Percentiles rank a stretch among this genome's conserved stretches.
Conservation (phyloP, 2,329 filamentous ascomycete genomes). For the Karstenula rhodostoma region DNA sequence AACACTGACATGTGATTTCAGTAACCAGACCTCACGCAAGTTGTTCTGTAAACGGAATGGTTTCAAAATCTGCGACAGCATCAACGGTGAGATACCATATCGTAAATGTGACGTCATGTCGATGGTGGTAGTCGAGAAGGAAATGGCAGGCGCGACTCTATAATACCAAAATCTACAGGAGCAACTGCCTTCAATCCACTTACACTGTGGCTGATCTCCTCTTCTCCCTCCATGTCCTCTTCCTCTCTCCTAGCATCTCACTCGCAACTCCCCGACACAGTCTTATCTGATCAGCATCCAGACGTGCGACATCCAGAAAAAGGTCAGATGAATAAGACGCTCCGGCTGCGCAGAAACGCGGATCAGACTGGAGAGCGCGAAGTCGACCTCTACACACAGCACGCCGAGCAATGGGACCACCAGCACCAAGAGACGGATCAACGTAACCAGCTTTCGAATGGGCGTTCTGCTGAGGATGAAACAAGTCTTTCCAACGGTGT, state of each 20-base stretch:
- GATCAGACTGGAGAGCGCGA: neutral
- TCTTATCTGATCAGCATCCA: neutral
- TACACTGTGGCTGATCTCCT: neutral
- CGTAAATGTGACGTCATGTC: neutral
- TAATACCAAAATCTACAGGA: neutral
- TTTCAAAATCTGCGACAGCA: neutral
- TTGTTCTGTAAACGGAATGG: neutral
- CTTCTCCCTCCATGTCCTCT: constrained; percentile 2
- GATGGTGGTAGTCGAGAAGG: neutral
- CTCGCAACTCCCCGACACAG: neutral
- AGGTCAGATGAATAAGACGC: neutral
- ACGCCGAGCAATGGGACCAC: neutral
- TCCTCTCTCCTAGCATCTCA: constrained; percentile 1
- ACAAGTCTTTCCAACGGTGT: constrained; percentile 6
- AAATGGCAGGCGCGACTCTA: neutral
- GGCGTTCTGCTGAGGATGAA: neutral
- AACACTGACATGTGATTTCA: neutral
- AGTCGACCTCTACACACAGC: neutral
- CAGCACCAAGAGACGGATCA: neutral
- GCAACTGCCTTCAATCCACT: neutral
- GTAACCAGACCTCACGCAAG: neutral
- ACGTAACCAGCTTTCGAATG: constrained; percentile 1
- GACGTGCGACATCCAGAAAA: neutral
- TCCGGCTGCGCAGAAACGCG: neutral
- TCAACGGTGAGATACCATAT: neutral